Evolutionary conservation across 345 rosid species (phyloP).

Genomic region (Citrus sp.): DNA sequence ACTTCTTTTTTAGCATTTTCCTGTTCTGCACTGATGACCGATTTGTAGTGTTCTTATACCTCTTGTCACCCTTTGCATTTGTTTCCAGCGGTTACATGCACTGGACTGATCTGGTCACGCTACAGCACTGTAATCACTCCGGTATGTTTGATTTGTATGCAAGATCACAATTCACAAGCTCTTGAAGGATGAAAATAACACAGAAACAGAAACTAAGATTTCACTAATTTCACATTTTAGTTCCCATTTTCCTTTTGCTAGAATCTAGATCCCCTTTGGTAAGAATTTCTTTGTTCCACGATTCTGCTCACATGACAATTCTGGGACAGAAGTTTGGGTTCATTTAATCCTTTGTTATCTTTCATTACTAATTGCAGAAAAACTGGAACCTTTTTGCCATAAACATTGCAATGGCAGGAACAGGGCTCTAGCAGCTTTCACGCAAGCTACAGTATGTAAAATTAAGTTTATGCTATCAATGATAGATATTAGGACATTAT

Average conservation of each 20-base stretch:
- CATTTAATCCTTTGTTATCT: constrained; percentile 6
- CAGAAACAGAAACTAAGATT: neutral
- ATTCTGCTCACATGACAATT: neutral
- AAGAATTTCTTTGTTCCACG: neutral
- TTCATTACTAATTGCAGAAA: constrained; percentile 48
- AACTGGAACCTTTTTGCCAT: constrained; percentile 95
- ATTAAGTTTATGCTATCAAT: neutral
- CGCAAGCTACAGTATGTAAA: constrained; percentile 73
- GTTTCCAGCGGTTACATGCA: constrained; percentile 67
- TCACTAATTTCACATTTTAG: neutral
- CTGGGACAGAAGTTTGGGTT: neutral
- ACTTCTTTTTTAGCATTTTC: neutral
- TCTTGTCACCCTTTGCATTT: constrained; percentile 13
- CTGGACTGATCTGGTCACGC: constrained; percentile 76
- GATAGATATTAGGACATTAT: neutral
- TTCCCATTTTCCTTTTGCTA: neutral
- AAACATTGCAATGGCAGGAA: constrained; percentile 78
- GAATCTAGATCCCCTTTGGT: neutral
- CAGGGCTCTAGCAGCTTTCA: constrained; percentile 80
- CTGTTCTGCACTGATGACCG: neutral
- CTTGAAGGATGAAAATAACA: neutral
- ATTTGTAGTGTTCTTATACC: constrained; percentile 7
- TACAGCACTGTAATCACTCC: constrained; percentile 87
- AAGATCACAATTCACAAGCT: neutral
- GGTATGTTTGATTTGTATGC: constrained; percentile 39